Conservation (phyloP, 148 eudicot genomes). For the Heliosperma pusillum region DNA sequence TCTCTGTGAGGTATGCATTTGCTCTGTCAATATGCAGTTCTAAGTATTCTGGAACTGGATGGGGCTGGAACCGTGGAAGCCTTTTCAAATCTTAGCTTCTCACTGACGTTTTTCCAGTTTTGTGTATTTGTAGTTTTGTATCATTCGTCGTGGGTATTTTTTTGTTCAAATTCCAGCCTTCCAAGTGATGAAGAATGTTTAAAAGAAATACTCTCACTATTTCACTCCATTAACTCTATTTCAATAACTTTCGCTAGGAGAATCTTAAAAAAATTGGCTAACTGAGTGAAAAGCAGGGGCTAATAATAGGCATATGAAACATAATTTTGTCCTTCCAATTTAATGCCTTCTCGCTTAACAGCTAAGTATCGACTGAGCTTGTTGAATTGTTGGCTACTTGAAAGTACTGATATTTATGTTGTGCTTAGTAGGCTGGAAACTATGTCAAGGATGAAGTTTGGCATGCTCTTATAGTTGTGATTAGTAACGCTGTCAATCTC, state of each 20-base stretch:
- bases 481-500: constrained; percentile 79
- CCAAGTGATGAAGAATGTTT: too few relatives aligned
- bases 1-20: constrained; percentile 76
- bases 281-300: too few relatives aligned
- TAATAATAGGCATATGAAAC: too few relatives aligned
- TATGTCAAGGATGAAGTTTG: constrained; percentile 85
- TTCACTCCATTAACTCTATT: too few relatives aligned
- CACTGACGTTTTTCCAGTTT: neutral
- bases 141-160: neutral
- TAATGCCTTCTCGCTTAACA: neutral
- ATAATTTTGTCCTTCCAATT: neutral
- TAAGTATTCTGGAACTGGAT: neutral
- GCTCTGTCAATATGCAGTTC: constrained; percentile 10
- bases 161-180: neutral
- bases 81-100: constrained; percentile 9
- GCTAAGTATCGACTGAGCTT: neutral
- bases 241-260: too few relatives aligned
- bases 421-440: constrained; percentile 82
- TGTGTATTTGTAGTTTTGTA: neutral
- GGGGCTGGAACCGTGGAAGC: neutral
- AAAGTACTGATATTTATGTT: constrained; percentile 36
- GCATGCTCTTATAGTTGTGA: constrained; percentile 83
- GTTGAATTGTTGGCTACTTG: neutral
- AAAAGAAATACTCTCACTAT: too few relatives aligned
- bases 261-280: too few relatives aligned